Evolutionary conservation across 2,329 filamentous ascomycete genomes (phyloP), one percentile per base, ranked within the genome.

Genomic region (Ophiostoma triangulosporum): DNA sequence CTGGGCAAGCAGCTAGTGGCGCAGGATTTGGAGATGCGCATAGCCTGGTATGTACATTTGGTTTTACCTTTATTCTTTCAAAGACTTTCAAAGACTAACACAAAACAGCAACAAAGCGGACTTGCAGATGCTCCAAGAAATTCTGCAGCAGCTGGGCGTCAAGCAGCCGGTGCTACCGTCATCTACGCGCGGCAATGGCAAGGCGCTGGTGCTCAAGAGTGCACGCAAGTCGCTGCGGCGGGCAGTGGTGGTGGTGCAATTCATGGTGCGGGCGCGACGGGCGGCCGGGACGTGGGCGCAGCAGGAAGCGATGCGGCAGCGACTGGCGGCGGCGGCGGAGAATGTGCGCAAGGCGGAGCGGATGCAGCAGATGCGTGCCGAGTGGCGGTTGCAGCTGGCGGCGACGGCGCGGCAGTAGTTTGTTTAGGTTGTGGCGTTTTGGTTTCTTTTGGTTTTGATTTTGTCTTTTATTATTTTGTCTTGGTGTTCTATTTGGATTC

Each of bases 1-100:
- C 95, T 84, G 69, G 88, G 88, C 58, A 98, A 98, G 75, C 81
- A 78, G 60, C 90, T 88, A 66, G 80, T 96, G 69, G 69, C 83
- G 62, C 74, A 88, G 66, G 82, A 88, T 67, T 80, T 94, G 52
- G 81, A 89, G 61, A 80, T 95, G 62, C 89, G 88, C 62, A 84
- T 88, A 63, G 84, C 88, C 70, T 97, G 90, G 91, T 96, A 83
- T 61, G 87, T 83, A 59, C 56, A 54, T 45, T 22, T 32, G 5
- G 5, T 11, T 7, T 12, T 45, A 7, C n/a, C 14, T 15, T 11
- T 24, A 24, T 40, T 8, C 2, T 14, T 14, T 9, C 24, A 14
- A 24, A 1, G 8, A 24, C 38, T 5, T 17, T 40, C 8, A n/a
- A 2, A 5, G 53, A 38, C 45, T 54, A 49, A 56, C 36, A 36